phyloP scores from a whole-genome alignment of 75 land plant species.

The Pseudotsuga menziesii region DNA sequence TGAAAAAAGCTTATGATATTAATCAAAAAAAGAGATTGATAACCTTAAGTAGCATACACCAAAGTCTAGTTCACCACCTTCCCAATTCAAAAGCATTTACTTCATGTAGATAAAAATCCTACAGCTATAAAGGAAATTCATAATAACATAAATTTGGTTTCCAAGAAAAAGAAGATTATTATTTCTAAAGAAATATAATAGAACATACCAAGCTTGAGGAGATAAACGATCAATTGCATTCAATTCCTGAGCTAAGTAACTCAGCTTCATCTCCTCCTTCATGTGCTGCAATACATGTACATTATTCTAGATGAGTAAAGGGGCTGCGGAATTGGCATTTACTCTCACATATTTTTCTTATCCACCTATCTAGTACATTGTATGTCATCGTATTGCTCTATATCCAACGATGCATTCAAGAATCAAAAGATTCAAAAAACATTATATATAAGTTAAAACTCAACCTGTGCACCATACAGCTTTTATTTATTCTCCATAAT shows the following conservation, averaged over 20 bases:
- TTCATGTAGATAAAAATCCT: not conserved
- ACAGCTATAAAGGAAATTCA: not conserved
- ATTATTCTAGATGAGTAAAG: not conserved
- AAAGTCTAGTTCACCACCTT: not conserved
- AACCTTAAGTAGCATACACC: not conserved
- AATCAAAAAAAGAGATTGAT: not conserved
- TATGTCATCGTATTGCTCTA: too few species aligned
- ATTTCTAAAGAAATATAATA: not conserved
- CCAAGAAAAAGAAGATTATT: not conserved
- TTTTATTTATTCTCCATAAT: too few species aligned
- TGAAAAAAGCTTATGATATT: not conserved
- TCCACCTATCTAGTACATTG: not conserved
- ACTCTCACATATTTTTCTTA: not conserved
- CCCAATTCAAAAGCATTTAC: not conserved
- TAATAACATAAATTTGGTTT: not conserved
- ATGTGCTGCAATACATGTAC: slow-evolving; percentile 59
- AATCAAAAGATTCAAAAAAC: too few species aligned
- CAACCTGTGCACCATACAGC: too few species aligned
- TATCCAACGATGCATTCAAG: too few species aligned
- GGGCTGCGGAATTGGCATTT: not conserved
- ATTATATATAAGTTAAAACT: too few species aligned
- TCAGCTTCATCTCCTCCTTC: slow-evolving; percentile 93
- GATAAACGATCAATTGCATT: slow-evolving; percentile 88
- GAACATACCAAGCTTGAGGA: slow-evolving; percentile 88
- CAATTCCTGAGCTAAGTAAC: slow-evolving; percentile 91